Base-by-base conservation (phyloP, 2,329 filamentous ascomycete species). In the Talaromyces sp. region DNA sequence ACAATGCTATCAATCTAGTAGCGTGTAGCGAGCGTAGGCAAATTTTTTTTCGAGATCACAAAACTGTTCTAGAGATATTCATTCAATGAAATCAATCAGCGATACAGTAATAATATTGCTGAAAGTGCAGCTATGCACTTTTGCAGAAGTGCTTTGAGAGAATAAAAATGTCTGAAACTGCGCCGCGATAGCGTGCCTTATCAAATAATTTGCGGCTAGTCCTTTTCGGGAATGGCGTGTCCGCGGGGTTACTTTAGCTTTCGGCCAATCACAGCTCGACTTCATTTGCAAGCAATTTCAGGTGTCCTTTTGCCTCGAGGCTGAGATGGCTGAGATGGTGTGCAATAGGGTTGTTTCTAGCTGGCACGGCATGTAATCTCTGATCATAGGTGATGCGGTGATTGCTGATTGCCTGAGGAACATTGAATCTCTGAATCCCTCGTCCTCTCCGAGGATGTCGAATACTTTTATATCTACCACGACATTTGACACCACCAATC, bases 141-240 rank as follows among this genome's bases (percentile, higher is more conserved):
- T 29, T 34, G 29, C 11, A 61, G 3, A 17, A 34, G 31, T 29
- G 43, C 19, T n/a, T 22, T 43, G 34, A 38, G 31, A 19, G 53
- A 59, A 59, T 59, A 59, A 59, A 58, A 59, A 59, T 59, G 56
- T 63, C 13, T 27, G 45, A 62, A 43, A 62, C 45, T 62, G 19
- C 40, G 19, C 47, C 31, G 49, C 49, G 49, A 63, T 63, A 63
- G 61, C 49, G 27, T 25, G 45, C 36, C 61, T 63, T 63, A 63
- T 63, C 61, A 49, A 60, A 45, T 34, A 47, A 11, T 47, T 54
- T 43, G 8, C 8, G 7, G 15, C 56, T 59, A 59, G 56, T 45
- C 36, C 13, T 8, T 29, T 59, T 45, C 5, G 1, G 56, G 56
- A 59, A 31, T 59, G n/a, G 56, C 36, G 34, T 2, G 13, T 43